Base-by-base conservation (phyloP, 1,284 basidiomycete genomes). In the Inonotus hispidus region DNA sequence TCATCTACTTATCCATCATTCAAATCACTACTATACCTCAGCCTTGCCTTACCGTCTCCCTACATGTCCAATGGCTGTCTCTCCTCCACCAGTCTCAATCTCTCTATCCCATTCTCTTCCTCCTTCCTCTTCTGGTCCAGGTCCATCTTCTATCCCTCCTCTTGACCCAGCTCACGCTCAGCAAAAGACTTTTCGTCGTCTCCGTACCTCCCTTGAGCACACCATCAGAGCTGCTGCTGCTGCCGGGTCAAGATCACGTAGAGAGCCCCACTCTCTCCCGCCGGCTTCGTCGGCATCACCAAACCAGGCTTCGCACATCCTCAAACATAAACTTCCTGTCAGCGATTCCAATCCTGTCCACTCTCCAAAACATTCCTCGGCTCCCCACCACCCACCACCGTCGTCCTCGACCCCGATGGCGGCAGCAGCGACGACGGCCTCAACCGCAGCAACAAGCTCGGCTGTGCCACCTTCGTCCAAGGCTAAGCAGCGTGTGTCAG, bases 61-160 rank as follows among this genome's bases (percentile, higher is more conserved):
- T n/a, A n/a, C n/a, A n/a, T n/a, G n/a, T n/a, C n/a, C n/a, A n/a
- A 58, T 58, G 57, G 57, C 57, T 13, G 47, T 58, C 57, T 58
- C 57, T 19, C 57, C 57, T 32, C 46, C 57, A 19, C 57, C 57
- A 10, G 45, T 52, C 27, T 52, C 50, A n/a, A 54, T 59, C 35
- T 45, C 58, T 43, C 21, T 53, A 29, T 38, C 47, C 1, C 58
- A 45, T 14, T 47, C 55, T 35, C 47, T 59, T 39, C 50, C 45
- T 46, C 47, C 29, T 19, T 53, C 35, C 2, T 27, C 35, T n/a
- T 45, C 59, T 3, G 53, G 54, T 29, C 53, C 59, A 8, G 59
- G 59, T 14, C 59, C 59, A 29, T 32, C 56, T 6, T 16, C 25
- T 13, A 14, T 29, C 27, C 11, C 55, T 32, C 43, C 55, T 32